Evolutionary conservation across 768 basidiomycete species (phyloP).

Genomic region (Sarcodon aspratus): DNA sequence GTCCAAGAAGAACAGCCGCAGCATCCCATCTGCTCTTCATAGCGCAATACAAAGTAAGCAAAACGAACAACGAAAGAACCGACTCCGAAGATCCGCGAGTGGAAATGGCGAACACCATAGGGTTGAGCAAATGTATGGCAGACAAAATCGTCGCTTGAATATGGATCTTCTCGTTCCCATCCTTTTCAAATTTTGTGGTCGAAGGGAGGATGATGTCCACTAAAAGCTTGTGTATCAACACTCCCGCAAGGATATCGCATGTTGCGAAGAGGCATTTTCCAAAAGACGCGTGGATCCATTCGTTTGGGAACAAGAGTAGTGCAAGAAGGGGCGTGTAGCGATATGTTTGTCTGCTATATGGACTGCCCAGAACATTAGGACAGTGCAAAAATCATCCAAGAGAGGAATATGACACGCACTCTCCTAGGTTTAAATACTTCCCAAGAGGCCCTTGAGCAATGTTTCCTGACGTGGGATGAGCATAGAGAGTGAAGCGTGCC

Average conservation of each 20-base stretch:
- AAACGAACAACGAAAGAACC: constrained; percentile 68
- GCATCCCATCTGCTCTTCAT: constrained; percentile 46
- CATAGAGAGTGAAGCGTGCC: constrained; percentile 50
- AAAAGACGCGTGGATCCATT: constrained; percentile 70
- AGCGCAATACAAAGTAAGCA: constrained; percentile 53
- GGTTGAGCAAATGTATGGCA: constrained; percentile 79
- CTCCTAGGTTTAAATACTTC: constrained; percentile 41
- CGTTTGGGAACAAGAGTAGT: constrained; percentile 70
- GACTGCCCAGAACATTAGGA: constrained; percentile 33
- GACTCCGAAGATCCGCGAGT: constrained; percentile 96
- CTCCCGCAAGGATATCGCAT: constrained; percentile 74
- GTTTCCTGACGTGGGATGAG: constrained; percentile 28
- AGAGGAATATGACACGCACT: constrained; percentile 40
- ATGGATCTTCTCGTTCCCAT: too few relatives aligned
- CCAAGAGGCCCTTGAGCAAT: constrained; percentile 51
- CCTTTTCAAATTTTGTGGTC: not conserved
- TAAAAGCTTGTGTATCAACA: constrained; percentile 57
- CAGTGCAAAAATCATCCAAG: not conserved
- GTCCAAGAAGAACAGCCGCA: constrained; percentile 65
- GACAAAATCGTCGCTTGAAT: constrained; percentile 48
- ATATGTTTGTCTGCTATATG: constrained; percentile 86
- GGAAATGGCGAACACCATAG: constrained; percentile 90
- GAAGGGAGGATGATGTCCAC: constrained; percentile 34
- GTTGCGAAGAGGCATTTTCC: constrained; percentile 85
- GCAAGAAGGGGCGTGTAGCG: constrained; percentile 94